Evolutionary conservation across 306 rosid species (phyloP).

Genomic region (Elaeagnus macrophylla): DNA sequence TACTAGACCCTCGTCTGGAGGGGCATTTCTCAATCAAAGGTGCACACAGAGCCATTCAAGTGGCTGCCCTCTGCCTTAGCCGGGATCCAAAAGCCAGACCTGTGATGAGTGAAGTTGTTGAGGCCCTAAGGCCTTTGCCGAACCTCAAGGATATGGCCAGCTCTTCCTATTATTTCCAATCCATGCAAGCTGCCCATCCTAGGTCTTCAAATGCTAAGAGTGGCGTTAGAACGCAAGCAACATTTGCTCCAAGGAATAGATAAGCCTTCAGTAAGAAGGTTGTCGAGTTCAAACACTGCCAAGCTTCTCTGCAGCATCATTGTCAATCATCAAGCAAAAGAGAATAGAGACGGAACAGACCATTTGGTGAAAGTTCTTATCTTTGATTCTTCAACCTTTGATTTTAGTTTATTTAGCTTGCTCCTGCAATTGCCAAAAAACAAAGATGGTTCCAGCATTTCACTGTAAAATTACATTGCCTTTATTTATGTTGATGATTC

Average conservation of each 20-base stretch:
- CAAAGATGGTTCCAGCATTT: background rate
- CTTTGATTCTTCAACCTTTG: too few relatives aligned
- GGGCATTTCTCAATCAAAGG: slow-evolving; percentile 94
- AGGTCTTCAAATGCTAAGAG: slow-evolving; percentile 54
- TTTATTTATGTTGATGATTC: too few relatives aligned
- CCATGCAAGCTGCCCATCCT: slow-evolving; percentile 53
- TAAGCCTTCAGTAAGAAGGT: slow-evolving; percentile 50
- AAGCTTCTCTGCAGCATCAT: slow-evolving; percentile 42
- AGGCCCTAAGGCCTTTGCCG: slow-evolving; percentile 63
- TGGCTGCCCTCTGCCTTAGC: slow-evolving; percentile 75
- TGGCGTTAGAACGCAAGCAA: slow-evolving; percentile 44
- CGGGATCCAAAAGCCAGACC: slow-evolving; percentile 92
- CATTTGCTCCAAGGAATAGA: slow-evolving; percentile 49
- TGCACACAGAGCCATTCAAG: slow-evolving; percentile 59
- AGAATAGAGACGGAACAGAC: slow-evolving; percentile 14
- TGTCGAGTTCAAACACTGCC: slow-evolving; percentile 52
- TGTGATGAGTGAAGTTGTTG: slow-evolving; percentile 70
- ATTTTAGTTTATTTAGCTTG: too few relatives aligned
- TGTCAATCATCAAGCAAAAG: slow-evolving; percentile 37
- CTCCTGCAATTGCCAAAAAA: too few relatives aligned
- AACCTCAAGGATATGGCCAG: slow-evolving; percentile 84
- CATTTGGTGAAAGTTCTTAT: background rate
- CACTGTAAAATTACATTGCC: too few relatives aligned
- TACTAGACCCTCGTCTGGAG: slow-evolving; percentile 86
- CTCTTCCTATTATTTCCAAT: slow-evolving; percentile 63